Conservation (phyloP, 192 early-diverging fungal genomes). For the Bifiguratus adelaidae region DNA sequence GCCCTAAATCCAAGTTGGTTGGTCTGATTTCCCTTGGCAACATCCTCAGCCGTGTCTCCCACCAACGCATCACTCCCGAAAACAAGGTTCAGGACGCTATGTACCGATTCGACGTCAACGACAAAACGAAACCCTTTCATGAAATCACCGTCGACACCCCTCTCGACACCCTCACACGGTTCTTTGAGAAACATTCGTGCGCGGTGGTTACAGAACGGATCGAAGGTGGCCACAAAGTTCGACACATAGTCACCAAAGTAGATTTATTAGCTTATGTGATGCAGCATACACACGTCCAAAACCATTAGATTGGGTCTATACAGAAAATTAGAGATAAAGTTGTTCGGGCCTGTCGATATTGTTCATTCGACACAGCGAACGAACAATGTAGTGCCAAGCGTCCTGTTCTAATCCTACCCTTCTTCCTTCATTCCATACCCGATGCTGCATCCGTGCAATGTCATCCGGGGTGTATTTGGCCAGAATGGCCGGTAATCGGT, state of each 20-base stretch:
- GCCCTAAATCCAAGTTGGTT: slow-evolving; percentile 52
- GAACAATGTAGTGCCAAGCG: slow-evolving; percentile 33
- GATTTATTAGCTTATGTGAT: slow-evolving; percentile 81
- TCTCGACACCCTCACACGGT: slow-evolving; percentile 70
- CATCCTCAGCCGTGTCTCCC: slow-evolving; percentile 68
- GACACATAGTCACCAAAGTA: slow-evolving; percentile 89
- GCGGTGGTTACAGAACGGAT: slow-evolving; percentile 81
- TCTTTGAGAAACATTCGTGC: slow-evolving; percentile 87
- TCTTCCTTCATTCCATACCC: slow-evolving; percentile 25
- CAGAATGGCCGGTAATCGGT: slow-evolving; percentile 25
- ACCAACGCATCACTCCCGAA: slow-evolving; percentile 52
- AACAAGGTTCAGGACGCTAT: slow-evolving; percentile 62
- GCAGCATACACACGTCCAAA: too few species aligned
- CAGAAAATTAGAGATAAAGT: too few species aligned
- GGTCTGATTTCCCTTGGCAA: slow-evolving; percentile 82
- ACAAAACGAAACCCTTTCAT: slow-evolving; percentile 58
- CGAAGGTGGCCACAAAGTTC: slow-evolving; percentile 51
- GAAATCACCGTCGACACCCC: slow-evolving; percentile 84
- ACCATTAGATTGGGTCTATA: too few species aligned
- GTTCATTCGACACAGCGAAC: slow-evolving; percentile 25
- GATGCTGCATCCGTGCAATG: too few species aligned
- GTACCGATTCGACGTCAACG: slow-evolving; percentile 73
- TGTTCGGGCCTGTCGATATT: too few species aligned
- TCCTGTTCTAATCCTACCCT: slow-evolving; percentile 19
- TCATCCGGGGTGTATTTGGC: too few species aligned